These are phyloP conservation scores for Graphilbum ipis-grandicollis DNA, from an alignment of 2,329 filamentous ascomycete genomes.

Conservation along the genomic window DNA sequence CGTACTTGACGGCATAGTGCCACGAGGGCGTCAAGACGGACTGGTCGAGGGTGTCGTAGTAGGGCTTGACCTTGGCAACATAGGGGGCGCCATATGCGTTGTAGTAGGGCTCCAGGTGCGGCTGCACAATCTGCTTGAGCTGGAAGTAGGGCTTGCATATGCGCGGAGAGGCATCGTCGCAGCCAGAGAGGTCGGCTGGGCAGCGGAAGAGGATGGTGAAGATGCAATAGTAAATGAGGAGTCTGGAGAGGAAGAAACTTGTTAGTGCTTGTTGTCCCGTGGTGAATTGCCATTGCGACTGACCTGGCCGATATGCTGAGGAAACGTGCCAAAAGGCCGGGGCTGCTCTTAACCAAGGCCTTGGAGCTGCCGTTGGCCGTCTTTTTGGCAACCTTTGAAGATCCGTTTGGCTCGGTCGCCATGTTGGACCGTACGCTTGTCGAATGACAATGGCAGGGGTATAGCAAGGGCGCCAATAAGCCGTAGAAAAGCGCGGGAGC, in stretches of 20 bases:
- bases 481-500: too few species aligned
- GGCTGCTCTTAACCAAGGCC: not conserved
- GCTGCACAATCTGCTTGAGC: slow-evolving; percentile 43
- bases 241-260: too few species aligned
- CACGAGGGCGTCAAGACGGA: slow-evolving; percentile 52
- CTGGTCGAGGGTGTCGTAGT: slow-evolving; percentile 46
- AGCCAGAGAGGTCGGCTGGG: slow-evolving; percentile 48
- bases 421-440: too few species aligned
- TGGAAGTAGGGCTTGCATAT: slow-evolving; percentile 75
- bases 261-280: too few species aligned
- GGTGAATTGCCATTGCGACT: too few species aligned
- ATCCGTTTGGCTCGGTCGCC: too few species aligned
- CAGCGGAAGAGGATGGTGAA: slow-evolving; percentile 69
- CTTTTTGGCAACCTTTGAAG: not conserved
- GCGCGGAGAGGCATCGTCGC: slow-evolving; percentile 52
- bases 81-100: slow-evolving; percentile 70
- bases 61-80: slow-evolving; percentile 58
- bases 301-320: not conserved
- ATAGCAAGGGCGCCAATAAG: too few species aligned
- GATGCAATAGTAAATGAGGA: slow-evolving; percentile 75
- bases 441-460: too few species aligned
- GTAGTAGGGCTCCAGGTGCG: slow-evolving; percentile 75
- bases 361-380: not conserved
- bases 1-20: slow-evolving; percentile 52
- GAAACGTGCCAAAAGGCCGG: not conserved